phyloP scores from a whole-genome alignment of 2,329 filamentous ascomycete species.

The Hymenoscyphus linearis region DNA sequence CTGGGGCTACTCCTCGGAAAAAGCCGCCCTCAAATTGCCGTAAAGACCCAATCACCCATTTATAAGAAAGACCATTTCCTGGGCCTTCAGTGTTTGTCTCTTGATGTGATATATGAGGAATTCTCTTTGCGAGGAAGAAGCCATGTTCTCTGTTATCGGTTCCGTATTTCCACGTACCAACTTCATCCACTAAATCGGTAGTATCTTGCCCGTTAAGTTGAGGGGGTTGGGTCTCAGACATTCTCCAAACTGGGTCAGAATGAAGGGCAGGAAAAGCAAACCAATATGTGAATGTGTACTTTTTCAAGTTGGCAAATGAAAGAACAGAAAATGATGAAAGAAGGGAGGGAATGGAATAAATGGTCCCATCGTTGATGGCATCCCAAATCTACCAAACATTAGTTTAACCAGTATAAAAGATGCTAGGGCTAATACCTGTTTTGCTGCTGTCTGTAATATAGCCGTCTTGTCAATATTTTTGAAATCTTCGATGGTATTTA shows the following conservation, averaged over 20 bases:
- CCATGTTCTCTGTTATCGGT: conserved; percentile 82
- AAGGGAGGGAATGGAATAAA: conserved; percentile 90
- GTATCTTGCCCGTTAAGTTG: conserved; percentile 65
- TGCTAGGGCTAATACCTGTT: conserved; percentile 53
- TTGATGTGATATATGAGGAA: conserved; percentile 35
- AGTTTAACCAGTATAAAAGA: conserved; percentile 6
- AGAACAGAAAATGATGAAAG: conserved; percentile 84
- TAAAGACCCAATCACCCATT: conserved; percentile 74
- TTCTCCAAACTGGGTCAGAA: conserved; percentile 78
- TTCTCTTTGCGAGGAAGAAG: conserved; percentile 89
- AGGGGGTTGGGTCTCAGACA: conserved; percentile 45
- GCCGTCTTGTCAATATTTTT: conserved; percentile 73
- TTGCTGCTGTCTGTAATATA: conserved; percentile 72
- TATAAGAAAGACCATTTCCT: conserved; percentile 50
- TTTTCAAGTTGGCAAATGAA: conserved; percentile 93
- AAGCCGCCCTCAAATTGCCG: conserved; percentile 80
- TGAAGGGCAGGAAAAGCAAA: conserved; percentile 94
- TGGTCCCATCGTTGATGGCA: conserved; percentile 91
- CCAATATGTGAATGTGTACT: conserved; percentile 97
- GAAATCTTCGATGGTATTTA: conserved; percentile 94
- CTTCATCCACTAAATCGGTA: conserved; percentile 69
- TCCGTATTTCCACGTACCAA: conserved; percentile 82
- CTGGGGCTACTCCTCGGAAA: conserved; percentile 65
- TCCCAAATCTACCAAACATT: conserved; percentile 74
- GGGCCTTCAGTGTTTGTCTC: conserved; percentile 28